phyloP scores from a whole-genome alignment of 441 rosid species.

The Rhodomyrtus psidioides region DNA sequence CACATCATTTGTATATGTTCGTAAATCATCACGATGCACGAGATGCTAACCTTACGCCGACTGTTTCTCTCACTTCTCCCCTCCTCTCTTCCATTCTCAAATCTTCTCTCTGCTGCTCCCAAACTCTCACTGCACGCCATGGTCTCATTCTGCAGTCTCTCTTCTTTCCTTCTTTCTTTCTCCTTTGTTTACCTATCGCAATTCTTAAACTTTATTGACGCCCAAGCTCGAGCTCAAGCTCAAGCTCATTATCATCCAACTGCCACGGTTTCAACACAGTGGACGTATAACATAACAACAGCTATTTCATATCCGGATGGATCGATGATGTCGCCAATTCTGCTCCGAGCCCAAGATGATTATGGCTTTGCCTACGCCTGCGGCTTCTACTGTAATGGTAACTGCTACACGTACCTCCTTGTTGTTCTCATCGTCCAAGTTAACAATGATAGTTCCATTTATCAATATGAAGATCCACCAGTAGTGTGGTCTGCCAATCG shows the following conservation, averaged over 20 bases:
- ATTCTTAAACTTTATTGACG: neutral
- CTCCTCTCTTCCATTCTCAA: no score
- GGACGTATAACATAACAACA: neutral
- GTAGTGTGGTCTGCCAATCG: neutral
- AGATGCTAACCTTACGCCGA: no score
- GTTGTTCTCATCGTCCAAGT: neutral
- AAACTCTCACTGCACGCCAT: neutral
- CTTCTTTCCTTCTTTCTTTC: neutral
- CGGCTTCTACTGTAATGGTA: neutral
- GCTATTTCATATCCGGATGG: neutral
- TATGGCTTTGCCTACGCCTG: neutral
- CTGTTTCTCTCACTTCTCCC: neutral
- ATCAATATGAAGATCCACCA: no score
- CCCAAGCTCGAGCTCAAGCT: no score
- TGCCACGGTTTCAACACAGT: neutral
- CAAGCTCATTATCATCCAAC: neutral
- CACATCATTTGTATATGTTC: no score
- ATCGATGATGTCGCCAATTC: neutral
- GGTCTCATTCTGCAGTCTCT: neutral
- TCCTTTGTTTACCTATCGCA: neutral
- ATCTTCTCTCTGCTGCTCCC: neutral
- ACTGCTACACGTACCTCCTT: neutral
- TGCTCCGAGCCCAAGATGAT: neutral
- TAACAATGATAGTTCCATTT: no score
- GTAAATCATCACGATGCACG: no score